Base-by-base conservation (phyloP, 306 rosid genomes). In the Prunus armeniaca region DNA sequence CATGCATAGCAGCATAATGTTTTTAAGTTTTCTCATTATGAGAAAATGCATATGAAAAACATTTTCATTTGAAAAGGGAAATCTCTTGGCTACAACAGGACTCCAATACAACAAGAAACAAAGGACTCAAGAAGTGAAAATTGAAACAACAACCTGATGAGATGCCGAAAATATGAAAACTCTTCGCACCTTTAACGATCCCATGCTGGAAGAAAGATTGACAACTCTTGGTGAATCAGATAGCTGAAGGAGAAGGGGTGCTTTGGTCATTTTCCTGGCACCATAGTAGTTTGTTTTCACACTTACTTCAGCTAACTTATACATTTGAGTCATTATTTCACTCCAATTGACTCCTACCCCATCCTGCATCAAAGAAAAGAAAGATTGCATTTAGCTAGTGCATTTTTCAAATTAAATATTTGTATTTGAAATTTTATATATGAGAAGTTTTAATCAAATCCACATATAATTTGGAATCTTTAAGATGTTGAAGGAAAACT, bases 151-250 rank as follows among this genome's bases (percentile, higher is more conserved):
- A 25, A 52, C 17, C 19, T 52, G 58, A 19, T 52, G 24, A 52
- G 58, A 52, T 52, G 22, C 58, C 24, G 5, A 17, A 52, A 52
- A 6, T 4, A 20, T 56, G 52, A n/a, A 66, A n/a, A 10, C 9
- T 66, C 52, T 19, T 20, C 74, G 69, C 84, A 84, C 89, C 86
- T 84, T 13, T n/a, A 84, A 57, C 1, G 49, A 65, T 71, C 86
- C 93, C 28, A 50, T 12, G 64, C 56, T 2, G 28, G 89, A 72
- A 11, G 88, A 55, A 69, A 86, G 77, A 57, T 54, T 85, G 13
- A 89, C 88, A 73, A 87, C 76, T 68, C 46, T 89, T 55, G 91
- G 91, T 14, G 89, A 81, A 34, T 13, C 72, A 27, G 91, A 89
- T 67, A 77, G 65, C 51, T 77, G 84, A 24, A 89, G 91, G 71